phyloP scores from a whole-genome alignment of 495 filamentous ascomycete species.

The Glarea lozoyensis region DNA sequence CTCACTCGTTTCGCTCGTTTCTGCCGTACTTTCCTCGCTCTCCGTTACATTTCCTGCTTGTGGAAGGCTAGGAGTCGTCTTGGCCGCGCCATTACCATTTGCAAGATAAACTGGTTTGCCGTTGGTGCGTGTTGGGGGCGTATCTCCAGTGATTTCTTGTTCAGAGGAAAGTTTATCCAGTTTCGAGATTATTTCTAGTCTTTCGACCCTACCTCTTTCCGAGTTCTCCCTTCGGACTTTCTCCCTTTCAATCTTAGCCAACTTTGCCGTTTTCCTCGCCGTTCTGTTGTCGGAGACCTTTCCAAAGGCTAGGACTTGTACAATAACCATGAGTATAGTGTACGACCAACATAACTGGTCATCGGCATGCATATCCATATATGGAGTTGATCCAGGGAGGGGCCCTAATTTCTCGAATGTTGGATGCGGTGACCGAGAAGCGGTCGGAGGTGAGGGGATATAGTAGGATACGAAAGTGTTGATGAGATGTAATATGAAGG shows the following conservation, averaged over 20 bases:
- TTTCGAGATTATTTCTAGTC: too few relatives aligned
- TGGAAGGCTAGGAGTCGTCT: neutral
- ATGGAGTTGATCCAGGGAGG: slow-evolving; percentile 18
- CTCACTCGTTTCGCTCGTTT: slow-evolving; percentile 17
- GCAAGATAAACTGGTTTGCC: neutral
- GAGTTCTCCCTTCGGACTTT: slow-evolving; percentile 9
- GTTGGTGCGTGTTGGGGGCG: too few relatives aligned
- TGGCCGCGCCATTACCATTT: slow-evolving; percentile 1
- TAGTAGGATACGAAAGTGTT: slow-evolving; percentile 29
- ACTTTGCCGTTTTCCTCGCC: slow-evolving; percentile 7
- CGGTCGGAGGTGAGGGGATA: slow-evolving; percentile 20
- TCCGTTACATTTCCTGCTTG: neutral
- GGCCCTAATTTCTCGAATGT: slow-evolving; percentile 24
- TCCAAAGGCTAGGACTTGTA: slow-evolving; percentile 19
- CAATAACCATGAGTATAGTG: slow-evolving; percentile 21
- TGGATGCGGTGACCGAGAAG: slow-evolving; percentile 21
- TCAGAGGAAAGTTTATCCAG: too few relatives aligned
- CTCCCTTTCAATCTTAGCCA: slow-evolving; percentile 13
- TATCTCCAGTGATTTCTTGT: too few relatives aligned
- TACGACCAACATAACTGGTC: slow-evolving; percentile 30
- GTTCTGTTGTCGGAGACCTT: slow-evolving; percentile 16
- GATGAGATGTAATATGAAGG: slow-evolving; percentile 30
- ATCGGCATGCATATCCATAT: slow-evolving; percentile 28
- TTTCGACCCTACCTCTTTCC: slow-evolving; percentile 3
- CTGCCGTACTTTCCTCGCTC: slow-evolving; percentile 11